These are phyloP conservation scores for Saksenaea oblongispora DNA, from an alignment of 371 early-diverging fungal species.

Conservation along the genomic window DNA sequence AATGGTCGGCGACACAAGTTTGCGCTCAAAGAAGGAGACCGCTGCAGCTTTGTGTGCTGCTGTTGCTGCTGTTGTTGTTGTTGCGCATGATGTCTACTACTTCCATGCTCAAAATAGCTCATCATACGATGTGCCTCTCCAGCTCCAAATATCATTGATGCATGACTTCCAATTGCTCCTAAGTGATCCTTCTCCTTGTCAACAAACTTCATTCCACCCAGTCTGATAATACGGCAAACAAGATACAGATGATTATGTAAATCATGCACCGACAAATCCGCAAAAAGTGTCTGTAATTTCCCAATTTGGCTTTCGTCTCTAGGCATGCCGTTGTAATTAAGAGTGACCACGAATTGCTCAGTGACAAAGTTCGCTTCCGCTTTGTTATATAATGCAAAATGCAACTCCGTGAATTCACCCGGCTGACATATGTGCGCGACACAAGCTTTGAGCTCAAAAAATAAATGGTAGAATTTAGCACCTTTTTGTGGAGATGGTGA, in stretches of 20 bases:
- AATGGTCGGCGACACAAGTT: slow-evolving; percentile 57
- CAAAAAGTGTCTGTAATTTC: slow-evolving; percentile 57
- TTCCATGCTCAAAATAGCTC: slow-evolving; percentile 12
- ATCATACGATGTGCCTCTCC: slow-evolving; percentile 18
- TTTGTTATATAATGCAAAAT: slow-evolving; percentile 65
- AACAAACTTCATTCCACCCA: slow-evolving; percentile 61
- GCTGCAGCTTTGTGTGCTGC: background rate
- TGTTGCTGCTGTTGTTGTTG: slow-evolving; percentile 15
- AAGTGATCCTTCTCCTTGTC: slow-evolving; percentile 53
- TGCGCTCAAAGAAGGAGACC: background rate
- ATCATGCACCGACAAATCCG: slow-evolving; percentile 58
- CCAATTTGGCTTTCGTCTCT: slow-evolving; percentile 55
- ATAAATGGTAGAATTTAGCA: slow-evolving; percentile 53
- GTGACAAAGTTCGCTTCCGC: slow-evolving; percentile 53
- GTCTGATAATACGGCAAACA: slow-evolving; percentile 64
- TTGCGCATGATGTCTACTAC: slow-evolving; percentile 4
- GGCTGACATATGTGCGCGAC: slow-evolving; percentile 65
- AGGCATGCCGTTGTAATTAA: slow-evolving; percentile 63
- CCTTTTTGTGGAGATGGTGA: slow-evolving; percentile 19
- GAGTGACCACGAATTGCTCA: slow-evolving; percentile 62
- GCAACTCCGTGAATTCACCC: slow-evolving; percentile 66
- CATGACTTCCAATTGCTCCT: slow-evolving; percentile 26
- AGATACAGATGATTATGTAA: slow-evolving; percentile 56
- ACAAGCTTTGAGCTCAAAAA: slow-evolving; percentile 66
- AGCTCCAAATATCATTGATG: slow-evolving; percentile 27